These are phyloP conservation scores for Chrysanthemum lavandulifolium DNA, from an alignment of 129 eudicot species.

Conservation along the genomic window DNA sequence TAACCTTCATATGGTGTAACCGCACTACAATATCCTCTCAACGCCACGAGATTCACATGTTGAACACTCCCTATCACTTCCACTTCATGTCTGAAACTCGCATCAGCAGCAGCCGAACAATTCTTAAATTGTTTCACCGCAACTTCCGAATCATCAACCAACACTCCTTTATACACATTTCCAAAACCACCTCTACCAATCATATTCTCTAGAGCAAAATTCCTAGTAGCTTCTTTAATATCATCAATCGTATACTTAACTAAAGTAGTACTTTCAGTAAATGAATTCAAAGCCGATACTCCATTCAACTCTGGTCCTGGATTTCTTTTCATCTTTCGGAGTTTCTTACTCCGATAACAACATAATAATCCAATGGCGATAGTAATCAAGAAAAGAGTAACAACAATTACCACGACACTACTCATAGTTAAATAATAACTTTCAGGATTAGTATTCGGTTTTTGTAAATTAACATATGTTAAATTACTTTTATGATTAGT, in stretches of 20 bases:
- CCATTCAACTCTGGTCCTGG: constrained; percentile 22
- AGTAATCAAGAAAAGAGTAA: too few relatives aligned
- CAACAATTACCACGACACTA: too few relatives aligned
- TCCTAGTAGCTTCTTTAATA: constrained; percentile 65
- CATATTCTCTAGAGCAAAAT: constrained; percentile 55
- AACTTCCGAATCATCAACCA: constrained; percentile 68
- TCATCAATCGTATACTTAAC: constrained; percentile 63
- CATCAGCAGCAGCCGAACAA: constrained; percentile 82
- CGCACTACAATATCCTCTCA: constrained; percentile 86
- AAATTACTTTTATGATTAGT: too few relatives aligned
- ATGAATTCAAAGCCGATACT: constrained; percentile 48
- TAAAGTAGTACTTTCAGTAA: constrained; percentile 56
- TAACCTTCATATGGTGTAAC: constrained; percentile 71
- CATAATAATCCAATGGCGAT: neutral
- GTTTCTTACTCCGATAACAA: constrained; percentile 29
- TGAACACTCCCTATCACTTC: constrained; percentile 91
- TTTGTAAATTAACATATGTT: too few relatives aligned
- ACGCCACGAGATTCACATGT: constrained; percentile 72
- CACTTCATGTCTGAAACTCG: constrained; percentile 74
- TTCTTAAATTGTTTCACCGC: constrained; percentile 91
- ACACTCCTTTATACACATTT: constrained; percentile 77
- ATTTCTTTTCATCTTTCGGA: neutral
- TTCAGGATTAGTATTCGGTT: too few relatives aligned
- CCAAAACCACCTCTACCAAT: constrained; percentile 98
- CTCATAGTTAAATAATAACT: too few relatives aligned